Evolutionary conservation across 306 rosid species (phyloP), one percentile per base, ranked within the genome.

Genomic region (Medicago arabica): DNA sequence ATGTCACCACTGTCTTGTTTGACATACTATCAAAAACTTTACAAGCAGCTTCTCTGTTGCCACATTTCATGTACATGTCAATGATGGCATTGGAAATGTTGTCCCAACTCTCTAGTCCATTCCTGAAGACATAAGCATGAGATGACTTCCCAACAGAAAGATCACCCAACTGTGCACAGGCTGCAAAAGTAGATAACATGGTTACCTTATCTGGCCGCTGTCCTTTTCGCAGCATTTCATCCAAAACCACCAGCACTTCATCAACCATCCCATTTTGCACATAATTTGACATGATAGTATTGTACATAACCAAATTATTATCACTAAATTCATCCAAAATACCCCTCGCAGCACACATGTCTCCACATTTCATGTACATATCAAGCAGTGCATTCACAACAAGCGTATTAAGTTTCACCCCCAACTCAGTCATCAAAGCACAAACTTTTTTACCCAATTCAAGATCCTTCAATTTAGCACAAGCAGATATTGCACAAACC

Each of bases 21-120:
- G 81, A 57, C 90, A 87, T 84, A 15, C 38, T 61, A 61, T 83
- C 81, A 75, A 91, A 91, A 62, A 83, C 78, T 70, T 79, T 72
- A 61, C 86, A 77, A 49, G 91, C 96, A 39, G 83, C 71, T 71
- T 82, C 88, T 64, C 82, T 89, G 78, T 80, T 71, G 62, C 90
- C 91, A 73, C 88, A 89, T 83, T 83, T 89, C 97, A 91, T 88
- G 75, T 89, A 93, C 96, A 93, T 89, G 77, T 91, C 97, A 54
- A 93, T 84, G 77, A 88, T 69, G 64, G 92, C 91, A 16, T 93
- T 93, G 71, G 83, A 81, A 71, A 91, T 86, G 87, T 74, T 84
- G 78, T 89, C 90, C 93, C 90, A 87, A 64, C 76, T 72, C 75
- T 86, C 96, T 16, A 86, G 83, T 44, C 91, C 89, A 72, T 86